Evolutionary conservation across 805 yeast species (phyloP).

Genomic region (Candida parachauliodes): DNA sequence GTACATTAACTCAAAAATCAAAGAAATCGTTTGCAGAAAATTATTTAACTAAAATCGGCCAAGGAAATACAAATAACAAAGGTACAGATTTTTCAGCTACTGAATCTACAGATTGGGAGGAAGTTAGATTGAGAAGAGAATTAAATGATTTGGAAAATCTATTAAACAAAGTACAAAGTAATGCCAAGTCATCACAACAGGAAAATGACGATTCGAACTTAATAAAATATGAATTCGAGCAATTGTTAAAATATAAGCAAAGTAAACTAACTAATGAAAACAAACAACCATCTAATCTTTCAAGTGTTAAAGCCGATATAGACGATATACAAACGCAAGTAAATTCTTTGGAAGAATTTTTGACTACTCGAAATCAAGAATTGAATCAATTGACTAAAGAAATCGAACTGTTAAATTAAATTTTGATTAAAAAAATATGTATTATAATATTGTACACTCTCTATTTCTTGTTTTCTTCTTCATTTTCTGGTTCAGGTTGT

Average conservation of each 20-base stretch:
- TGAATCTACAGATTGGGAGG: slow-evolving; percentile 90
- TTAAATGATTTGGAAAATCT: slow-evolving; percentile 70
- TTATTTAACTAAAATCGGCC: slow-evolving; percentile 56
- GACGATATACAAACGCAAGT: slow-evolving; percentile 77
- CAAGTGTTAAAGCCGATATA: slow-evolving; percentile 57
- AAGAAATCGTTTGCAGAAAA: slow-evolving; percentile 47
- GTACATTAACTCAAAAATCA: slow-evolving; percentile 9
- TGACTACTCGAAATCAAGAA: slow-evolving; percentile 58
- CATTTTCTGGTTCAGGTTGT: slow-evolving; percentile 59
- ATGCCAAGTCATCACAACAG: slow-evolving; percentile 13
- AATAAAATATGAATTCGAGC: slow-evolving; percentile 68
- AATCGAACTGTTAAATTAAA: slow-evolving; percentile 22
- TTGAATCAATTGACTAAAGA: slow-evolving; percentile 47
- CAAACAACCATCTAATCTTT: slow-evolving; percentile 32
- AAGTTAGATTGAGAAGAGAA: slow-evolving; percentile 76
- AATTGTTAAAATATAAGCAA: slow-evolving; percentile 74
- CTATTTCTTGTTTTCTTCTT: slow-evolving; percentile 29
- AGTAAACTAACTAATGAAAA: slow-evolving; percentile 38
- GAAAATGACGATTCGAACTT: slow-evolving; percentile 23
- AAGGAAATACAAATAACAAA: slow-evolving; percentile 29
- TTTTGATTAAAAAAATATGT: neutral
- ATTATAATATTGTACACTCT: neutral
- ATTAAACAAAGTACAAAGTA: slow-evolving; percentile 46
- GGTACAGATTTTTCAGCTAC: slow-evolving; percentile 74
- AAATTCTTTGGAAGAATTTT: slow-evolving; percentile 63